Evolutionary conservation across 2,329 filamentous ascomycete genomes (phyloP), one percentile per base, ranked within the genome.

Genomic region (Colletotrichum karsti): DNA sequence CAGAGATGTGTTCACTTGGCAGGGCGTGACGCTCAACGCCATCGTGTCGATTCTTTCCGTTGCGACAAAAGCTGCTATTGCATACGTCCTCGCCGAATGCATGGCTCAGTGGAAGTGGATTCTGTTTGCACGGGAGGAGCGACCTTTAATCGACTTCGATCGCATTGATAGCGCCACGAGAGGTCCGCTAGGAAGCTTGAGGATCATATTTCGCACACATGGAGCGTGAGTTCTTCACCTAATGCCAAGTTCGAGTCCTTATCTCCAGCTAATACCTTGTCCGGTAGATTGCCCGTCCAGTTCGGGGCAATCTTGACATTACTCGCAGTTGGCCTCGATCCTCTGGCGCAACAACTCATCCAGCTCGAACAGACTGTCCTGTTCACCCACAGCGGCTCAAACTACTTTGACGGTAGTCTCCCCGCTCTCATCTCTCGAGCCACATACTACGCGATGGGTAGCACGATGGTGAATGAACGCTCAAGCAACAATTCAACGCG

Each of bases 51-150:
- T 66, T 0, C 48, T 61, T 15, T 66, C 63, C 0, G 56, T 66
- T 1, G 15, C 48, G 0, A 12, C 61, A 3, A 66, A 66, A 8
- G 56, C 63, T 1, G 37, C 56, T 2, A 5, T 61, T 1, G 56
- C 48, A 1, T 66, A 41, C 3, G 18, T 50, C 7, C 28, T 66
- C 2, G 50, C 63, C 1, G 63, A 66, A n/a, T 62, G 63, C 13
- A 33, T 66, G 8, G 63, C 63, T 1, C 63, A 66, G 30, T 66
- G 63, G 63, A 66, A 66, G 22, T 66, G 63, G 63, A 61, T 66
- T 1, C 41, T 66, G 1, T 62, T 50, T 7, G 50, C 39, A 1
- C 12, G 56, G 0, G 48, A 66, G 30, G 46, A 66, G 0, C 30
- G 63, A 0, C 37, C 46, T 1, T 30, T 66, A 7, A 61, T 66